A percentile compares a stretch with the other conserved stretches of the same genome.
Conservation (phyloP, 805 yeast species). For the Ogataea glucozyma region DNA sequence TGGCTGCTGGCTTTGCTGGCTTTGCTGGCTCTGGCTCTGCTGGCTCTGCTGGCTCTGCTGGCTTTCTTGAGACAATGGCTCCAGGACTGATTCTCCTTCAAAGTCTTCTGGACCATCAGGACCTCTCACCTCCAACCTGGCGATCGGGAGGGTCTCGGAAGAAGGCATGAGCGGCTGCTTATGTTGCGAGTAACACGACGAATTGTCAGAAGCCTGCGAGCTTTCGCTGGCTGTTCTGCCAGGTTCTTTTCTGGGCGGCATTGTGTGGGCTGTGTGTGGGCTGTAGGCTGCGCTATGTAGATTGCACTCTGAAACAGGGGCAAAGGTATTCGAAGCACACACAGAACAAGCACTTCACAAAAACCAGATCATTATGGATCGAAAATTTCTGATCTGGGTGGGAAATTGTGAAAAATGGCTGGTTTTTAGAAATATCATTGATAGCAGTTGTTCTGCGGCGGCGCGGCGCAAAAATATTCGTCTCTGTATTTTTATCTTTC, state of each 20-base stretch:
- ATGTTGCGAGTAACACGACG: too few relatives aligned
- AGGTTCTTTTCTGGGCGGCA: constrained; percentile 7
- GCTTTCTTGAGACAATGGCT: not conserved
- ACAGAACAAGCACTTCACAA: not conserved
- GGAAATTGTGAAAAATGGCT: constrained; percentile 18
- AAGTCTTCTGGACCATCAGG: not conserved
- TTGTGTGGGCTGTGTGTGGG: too few relatives aligned
- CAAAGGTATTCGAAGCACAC: too few relatives aligned
- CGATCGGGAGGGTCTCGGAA: not conserved
- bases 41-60: not conserved
- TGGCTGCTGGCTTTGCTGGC: not conserved
- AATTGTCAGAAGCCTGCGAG: not conserved
- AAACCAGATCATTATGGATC: not conserved
- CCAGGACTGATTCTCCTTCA: too few relatives aligned
- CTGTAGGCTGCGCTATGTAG: not conserved
- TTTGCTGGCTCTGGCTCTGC: not conserved
- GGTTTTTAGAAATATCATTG: constrained; percentile 11
- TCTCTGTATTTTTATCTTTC: constrained; percentile 2
- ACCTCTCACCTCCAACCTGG: not conserved
- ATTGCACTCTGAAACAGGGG: constrained; percentile 1
- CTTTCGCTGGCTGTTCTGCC: constrained; percentile 3
- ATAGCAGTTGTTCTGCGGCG: not conserved
- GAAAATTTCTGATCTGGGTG: not conserved
- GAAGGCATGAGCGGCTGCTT: not conserved
- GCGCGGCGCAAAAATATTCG: constrained; percentile 10